phyloP scores from a whole-genome alignment of 2,329 filamentous ascomycete genomes.

The Sarocladium oryzae region DNA sequence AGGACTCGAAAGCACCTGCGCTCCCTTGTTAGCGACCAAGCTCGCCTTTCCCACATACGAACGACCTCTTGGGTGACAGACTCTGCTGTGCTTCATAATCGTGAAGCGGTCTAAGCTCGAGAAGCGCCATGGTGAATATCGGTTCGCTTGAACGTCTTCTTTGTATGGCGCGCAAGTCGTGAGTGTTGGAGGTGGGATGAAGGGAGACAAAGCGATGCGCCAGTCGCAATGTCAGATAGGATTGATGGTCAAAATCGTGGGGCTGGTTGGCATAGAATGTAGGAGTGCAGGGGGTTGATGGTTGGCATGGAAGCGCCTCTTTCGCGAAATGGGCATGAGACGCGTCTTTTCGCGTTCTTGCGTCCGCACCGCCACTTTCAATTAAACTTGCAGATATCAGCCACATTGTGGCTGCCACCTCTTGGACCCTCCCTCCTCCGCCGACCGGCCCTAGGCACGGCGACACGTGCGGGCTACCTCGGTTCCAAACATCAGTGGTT shows the following conservation, averaged over 20 bases:
- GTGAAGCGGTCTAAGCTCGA: conserved; percentile 70
- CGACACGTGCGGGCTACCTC: conserved; percentile 13
- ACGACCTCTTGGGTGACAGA: conserved; percentile 26
- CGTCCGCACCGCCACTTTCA: conserved; percentile 21
- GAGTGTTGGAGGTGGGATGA: background rate
- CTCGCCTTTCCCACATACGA: background rate
- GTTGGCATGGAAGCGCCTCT: conserved; percentile 5
- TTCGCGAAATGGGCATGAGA: conserved; percentile 10
- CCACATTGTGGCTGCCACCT: conserved; percentile 13
- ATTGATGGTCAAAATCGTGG: conserved; percentile 12
- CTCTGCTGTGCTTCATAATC: conserved; percentile 84
- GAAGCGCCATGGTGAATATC: conserved; percentile 66
- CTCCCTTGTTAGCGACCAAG: conserved; percentile 20
- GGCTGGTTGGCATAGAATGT: conserved; percentile 2
- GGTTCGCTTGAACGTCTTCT: background rate
- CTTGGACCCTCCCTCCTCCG: conserved; percentile 4
- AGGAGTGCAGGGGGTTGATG: conserved; percentile 14
- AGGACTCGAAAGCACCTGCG: conserved; percentile 76
- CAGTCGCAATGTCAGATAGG: conserved; percentile 6
- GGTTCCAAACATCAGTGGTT: conserved; percentile 1
- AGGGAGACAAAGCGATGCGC: conserved; percentile 2
- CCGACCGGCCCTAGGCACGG: background rate
- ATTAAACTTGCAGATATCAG: conserved; percentile 17
- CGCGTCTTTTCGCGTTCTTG: conserved; percentile 30
- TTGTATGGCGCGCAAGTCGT: conserved; percentile 1